A percentile compares a stretch with the other conserved stretches of the same genome.
These are phyloP conservation scores for Azolla pinnata DNA, from an alignment of 75 land plant genomes.

Conservation along the genomic window DNA sequence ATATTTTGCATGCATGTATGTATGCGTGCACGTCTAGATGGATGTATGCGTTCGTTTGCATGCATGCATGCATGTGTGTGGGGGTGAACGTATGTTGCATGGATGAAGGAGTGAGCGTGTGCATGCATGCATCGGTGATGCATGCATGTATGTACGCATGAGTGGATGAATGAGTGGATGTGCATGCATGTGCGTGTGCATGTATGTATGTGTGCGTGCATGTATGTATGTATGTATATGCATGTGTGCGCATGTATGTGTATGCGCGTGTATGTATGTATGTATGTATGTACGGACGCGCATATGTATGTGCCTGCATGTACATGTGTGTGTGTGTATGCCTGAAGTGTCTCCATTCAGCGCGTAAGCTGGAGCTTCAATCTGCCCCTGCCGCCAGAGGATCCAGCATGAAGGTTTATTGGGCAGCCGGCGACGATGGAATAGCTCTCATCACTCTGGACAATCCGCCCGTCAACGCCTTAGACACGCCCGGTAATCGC, in stretches of 20 bases:
- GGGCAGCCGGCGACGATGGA: no score
- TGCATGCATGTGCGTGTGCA: background rate
- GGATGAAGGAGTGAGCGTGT: no score
- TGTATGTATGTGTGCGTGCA: background rate
- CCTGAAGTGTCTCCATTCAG: no score
- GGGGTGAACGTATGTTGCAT: no score
- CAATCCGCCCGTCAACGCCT: no score
- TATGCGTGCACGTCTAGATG: background rate
- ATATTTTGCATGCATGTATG: background rate
- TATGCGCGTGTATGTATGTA: background rate
- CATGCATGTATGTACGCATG: background rate
- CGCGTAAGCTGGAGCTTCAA: no score
- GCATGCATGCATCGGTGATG: background rate
- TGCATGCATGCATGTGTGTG: background rate
- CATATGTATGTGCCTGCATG: background rate
- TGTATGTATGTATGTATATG: background rate
- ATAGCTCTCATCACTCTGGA: no score
- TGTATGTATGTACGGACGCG: background rate
- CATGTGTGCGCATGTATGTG: background rate
- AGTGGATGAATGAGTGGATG: background rate
- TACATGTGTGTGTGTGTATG: background rate
- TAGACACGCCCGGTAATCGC: no score
- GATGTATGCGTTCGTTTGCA: background rate
- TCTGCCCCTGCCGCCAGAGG: no score
- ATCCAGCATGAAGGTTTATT: no score